Percentiles rank a stretch among this genome's conserved stretches.
These are phyloP conservation scores for Calonectria henricotiae DNA, from an alignment of 2,329 filamentous ascomycete species.

Conservation along the genomic window DNA sequence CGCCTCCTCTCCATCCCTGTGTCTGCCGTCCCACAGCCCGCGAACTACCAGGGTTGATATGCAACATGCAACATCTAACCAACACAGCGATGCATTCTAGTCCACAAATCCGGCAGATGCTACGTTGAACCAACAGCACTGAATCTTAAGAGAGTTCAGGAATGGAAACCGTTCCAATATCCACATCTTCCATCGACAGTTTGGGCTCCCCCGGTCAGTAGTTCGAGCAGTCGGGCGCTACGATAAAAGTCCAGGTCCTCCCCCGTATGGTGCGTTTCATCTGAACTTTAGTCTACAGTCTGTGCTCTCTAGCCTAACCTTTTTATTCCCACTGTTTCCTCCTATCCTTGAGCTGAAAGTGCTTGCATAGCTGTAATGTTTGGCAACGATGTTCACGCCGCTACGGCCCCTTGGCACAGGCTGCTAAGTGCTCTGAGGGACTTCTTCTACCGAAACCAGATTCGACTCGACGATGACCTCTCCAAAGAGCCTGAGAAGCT, in stretches of 20 bases:
- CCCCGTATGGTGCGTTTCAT: slow-evolving; percentile 28
- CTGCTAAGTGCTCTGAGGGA: slow-evolving; percentile 16
- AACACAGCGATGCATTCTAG: slow-evolving; percentile 19
- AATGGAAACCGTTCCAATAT: background rate
- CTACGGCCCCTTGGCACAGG: background rate
- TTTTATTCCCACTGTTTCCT: slow-evolving; percentile 25
- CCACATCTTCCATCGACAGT: slow-evolving; percentile 8
- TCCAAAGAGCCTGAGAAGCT: slow-evolving; percentile 18
- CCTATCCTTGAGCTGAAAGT: slow-evolving; percentile 13
- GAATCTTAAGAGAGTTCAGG: slow-evolving; percentile 18
- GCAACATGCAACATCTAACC: slow-evolving; percentile 10
- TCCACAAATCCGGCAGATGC: slow-evolving; percentile 12
- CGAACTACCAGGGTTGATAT: slow-evolving; percentile 19
- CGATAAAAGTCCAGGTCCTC: slow-evolving; percentile 24
- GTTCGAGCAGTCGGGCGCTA: slow-evolving; percentile 14
- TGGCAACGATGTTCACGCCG: slow-evolving; percentile 4
- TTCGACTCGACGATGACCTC: slow-evolving; percentile 23
- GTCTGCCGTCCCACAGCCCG: background rate
- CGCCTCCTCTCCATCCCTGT: background rate
- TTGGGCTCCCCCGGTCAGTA: background rate
- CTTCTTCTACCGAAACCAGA: slow-evolving; percentile 20
- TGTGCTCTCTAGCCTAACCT: slow-evolving; percentile 26
- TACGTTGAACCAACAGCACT: slow-evolving; percentile 16
- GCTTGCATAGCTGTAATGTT: slow-evolving; percentile 10
- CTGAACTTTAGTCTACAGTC: slow-evolving; percentile 25